Evolutionary conservation across 2,329 filamentous ascomycete species (phyloP), one percentile per base, ranked within the genome.

Genomic region (Diaporthe velutina): DNA sequence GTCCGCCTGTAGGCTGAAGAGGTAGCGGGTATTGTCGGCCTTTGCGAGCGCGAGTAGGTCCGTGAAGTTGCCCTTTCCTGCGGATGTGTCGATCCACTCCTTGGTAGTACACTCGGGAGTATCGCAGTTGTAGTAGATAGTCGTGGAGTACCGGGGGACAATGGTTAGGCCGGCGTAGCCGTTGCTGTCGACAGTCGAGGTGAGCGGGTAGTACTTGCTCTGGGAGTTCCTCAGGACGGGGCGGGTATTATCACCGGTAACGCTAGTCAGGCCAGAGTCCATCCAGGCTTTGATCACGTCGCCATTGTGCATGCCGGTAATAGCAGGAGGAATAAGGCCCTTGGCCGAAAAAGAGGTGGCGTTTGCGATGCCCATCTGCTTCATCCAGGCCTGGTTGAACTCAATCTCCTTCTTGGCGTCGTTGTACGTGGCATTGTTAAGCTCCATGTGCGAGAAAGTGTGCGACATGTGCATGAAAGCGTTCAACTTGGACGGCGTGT

Each of bases 341-440:
- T 64, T 45, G 40, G 60, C 38, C 10, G 60, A 64, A 35, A 64
- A 64, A 13, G 60, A 64, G 40, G 60, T 48, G 40, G 60, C 60
- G 2, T 12, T 7, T 4, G 60, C 8, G 40, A 64, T 64, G 25
- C 60, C 60, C 6, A 45, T 30, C 60, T 64, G 60, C 60, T 48
- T 64, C 60, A 64, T 64, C 60, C 60, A 64, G 60, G 40, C 60
- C 40, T 64, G 60, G 60, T 64, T 64, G 60, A 64, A 64, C 40
- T 64, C 13, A 13, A 64, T 64, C 28, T 64, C 60, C 6, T 10
- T 9, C 40, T n/a, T 64, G 5, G 60, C 60, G 40, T 64, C 60
- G 17, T 15, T n/a, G 19, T 64, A 64, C 12, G 60, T 64, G 40
- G 60, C 60, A 9, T 64, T 64, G 40, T 64, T 64, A 1, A 64